A percentile compares a stretch with the other conserved stretches of the same genome.
Conservation (phyloP, 2,329 filamentous ascomycete species). For the Graphilbum fragrans region DNA sequence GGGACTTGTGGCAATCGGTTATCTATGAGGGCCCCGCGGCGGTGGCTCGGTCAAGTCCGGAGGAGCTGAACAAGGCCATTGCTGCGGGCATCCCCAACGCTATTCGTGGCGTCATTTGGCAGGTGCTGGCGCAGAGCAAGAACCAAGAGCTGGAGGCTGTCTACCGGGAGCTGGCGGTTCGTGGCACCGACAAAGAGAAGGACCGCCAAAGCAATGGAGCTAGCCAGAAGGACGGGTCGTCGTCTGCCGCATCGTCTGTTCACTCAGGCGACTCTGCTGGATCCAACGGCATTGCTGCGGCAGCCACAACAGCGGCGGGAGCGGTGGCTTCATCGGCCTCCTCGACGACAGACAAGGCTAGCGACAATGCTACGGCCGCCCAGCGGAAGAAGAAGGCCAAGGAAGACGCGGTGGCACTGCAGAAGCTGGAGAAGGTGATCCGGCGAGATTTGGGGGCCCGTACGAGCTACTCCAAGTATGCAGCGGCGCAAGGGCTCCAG, state of each 20-base stretch:
- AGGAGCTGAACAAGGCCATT: slow-evolving; percentile 83
- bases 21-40: slow-evolving; percentile 90
- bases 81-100: slow-evolving; percentile 87
- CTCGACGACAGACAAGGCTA: slow-evolving; percentile 48
- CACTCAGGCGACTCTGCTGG: slow-evolving; percentile 61
- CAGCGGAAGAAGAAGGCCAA: slow-evolving; percentile 70
- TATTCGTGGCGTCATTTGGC: slow-evolving; percentile 97
- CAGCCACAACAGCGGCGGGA: background rate
- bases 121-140: slow-evolving; percentile 90
- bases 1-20: slow-evolving; percentile 95
- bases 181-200: slow-evolving; percentile 72
- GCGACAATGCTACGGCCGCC: slow-evolving; percentile 40
- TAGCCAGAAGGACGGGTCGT: slow-evolving; percentile 50
- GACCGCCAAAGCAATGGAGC: slow-evolving; percentile 44
- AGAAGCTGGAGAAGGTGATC: slow-evolving; percentile 84
- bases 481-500: slow-evolving; percentile 79
- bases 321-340: background rate
- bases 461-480: slow-evolving; percentile 94
- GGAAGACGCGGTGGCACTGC: slow-evolving; percentile 59
- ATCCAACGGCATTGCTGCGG: slow-evolving; percentile 21
- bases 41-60: slow-evolving; percentile 74
- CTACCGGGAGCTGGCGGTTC: slow-evolving; percentile 70
- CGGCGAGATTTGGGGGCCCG: slow-evolving; percentile 80
- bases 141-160: slow-evolving; percentile 77
- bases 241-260: slow-evolving; percentile 75